Evolutionary conservation across 352 stramenopile species (phyloP).

Genomic region (Phytopythium aichiense): DNA sequence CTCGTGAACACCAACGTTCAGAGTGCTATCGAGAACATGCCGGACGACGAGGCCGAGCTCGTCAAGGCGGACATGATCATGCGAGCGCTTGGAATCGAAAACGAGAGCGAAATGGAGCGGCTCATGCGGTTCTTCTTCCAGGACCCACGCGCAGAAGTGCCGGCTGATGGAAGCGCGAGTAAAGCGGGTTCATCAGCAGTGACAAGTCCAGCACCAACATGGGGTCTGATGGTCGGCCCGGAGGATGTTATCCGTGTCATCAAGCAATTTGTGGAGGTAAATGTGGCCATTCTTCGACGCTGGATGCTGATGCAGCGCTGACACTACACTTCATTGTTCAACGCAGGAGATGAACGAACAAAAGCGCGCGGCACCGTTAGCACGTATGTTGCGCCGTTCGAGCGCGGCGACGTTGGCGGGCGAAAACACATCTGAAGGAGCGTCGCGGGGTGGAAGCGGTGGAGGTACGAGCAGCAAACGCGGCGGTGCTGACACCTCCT

Average conservation of each 20-base stretch:
- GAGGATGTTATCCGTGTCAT: constrained; percentile 88
- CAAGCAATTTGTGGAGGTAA: constrained; percentile 84
- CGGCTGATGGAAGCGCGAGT: constrained; percentile 19
- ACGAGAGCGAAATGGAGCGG: constrained; percentile 81
- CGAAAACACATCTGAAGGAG: constrained; percentile 1
- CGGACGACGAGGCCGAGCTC: constrained; percentile 75
- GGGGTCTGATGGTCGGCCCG: constrained; percentile 66
- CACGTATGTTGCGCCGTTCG: constrained; percentile 38
- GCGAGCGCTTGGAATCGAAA: constrained; percentile 77
- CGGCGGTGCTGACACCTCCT: constrained; percentile 17
- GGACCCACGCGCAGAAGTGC: constrained; percentile 52
- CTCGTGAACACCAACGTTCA: constrained; percentile 80
- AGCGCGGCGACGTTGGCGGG: constrained; percentile 6
- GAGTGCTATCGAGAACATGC: constrained; percentile 68
- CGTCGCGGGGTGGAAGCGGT: constrained; percentile 1
- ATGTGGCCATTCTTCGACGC: no score
- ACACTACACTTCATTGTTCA: constrained; percentile 7
- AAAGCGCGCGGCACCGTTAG: constrained; percentile 50
- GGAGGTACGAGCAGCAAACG: constrained; percentile 22
- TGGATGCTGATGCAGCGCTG: background rate
- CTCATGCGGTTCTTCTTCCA: constrained; percentile 81
- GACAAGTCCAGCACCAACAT: constrained; percentile 10
- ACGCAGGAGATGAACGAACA: constrained; percentile 61
- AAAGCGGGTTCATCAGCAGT: background rate
- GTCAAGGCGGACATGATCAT: constrained; percentile 89